Evolutionary conservation across 176 grass and related monocot species (phyloP), one percentile per base, ranked within the genome.

Genomic region (Miscanthus lutarioriparius): DNA sequence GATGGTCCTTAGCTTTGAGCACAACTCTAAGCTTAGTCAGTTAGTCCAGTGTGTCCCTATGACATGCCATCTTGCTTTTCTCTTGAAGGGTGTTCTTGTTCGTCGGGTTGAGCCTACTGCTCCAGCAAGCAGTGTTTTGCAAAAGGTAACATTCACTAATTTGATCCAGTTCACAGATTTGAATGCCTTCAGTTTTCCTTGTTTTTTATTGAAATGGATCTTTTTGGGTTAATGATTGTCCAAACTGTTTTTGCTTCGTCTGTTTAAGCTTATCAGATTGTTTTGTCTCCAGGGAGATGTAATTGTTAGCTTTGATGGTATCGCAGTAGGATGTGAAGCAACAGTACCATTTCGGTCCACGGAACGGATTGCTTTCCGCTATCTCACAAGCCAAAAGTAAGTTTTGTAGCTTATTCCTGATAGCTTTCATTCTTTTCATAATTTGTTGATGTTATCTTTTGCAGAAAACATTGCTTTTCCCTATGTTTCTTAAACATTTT

Each of bases 341-440:
- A 98, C 96, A 47, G 91, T 98, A 70, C 96, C 93, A 25, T 98
- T 98, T 77, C 85, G 89, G 41, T 98, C 96, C 61, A 93, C 96
- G 23, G 96, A 95, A 70, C 91, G 93, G 26, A 98, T 98, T 87
- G 96, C 87, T 83, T 95, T 98, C 85, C 96, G 93, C 49, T 98
- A 98, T 65, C 86, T 98, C 74, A 91, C 94, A 82, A 98, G 96
- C 89, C 91, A 93, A 95, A 98, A 94, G 96, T 95, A 98, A 89
- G 80, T 87, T 72, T 9, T 22, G 23, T 79, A 51, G 4, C 58
- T 84, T 72, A 64, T 84, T 68, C 63, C 37, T 82, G 10, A 73
- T 13, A 72, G 33, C 25, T 73, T 76, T 43, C 72, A 70, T 86
- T 26, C 14, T 56, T 63, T 30, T 62, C 22, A 76, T 40, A 70